Evolutionary conservation across 2,329 filamentous ascomycete genomes (phyloP).

Genomic region (Colletotrichum agaves): DNA sequence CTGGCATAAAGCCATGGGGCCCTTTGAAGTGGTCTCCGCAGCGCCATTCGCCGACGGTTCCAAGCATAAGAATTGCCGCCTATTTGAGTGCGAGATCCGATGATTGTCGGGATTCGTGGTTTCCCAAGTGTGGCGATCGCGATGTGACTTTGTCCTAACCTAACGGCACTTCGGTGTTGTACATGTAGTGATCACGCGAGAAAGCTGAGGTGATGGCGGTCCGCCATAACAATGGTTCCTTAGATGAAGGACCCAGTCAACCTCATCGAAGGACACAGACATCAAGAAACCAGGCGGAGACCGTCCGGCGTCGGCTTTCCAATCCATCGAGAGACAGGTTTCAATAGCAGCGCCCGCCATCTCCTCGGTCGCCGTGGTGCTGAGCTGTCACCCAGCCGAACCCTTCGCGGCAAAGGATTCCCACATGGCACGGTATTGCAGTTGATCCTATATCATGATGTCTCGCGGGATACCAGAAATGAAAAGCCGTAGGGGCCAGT

Average conservation of each 20-base stretch:
- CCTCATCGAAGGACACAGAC: too few relatives aligned
- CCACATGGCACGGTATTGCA: background rate
- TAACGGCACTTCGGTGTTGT: too few relatives aligned
- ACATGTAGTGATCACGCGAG: too few relatives aligned
- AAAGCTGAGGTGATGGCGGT: too few relatives aligned
- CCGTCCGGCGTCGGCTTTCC: background rate
- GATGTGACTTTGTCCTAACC: too few relatives aligned
- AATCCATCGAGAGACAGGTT: background rate
- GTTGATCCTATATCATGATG: background rate
- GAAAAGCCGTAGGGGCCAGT: background rate
- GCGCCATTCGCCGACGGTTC: background rate
- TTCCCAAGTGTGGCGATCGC: too few relatives aligned
- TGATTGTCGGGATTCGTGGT: background rate
- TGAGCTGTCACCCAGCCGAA: background rate
- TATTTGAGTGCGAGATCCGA: conserved; percentile 2
- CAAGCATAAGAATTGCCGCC: background rate
- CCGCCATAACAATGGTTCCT: too few relatives aligned
- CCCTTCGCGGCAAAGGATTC: background rate
- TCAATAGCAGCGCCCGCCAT: background rate
- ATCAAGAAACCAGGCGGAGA: background rate
- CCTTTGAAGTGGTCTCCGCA: background rate
- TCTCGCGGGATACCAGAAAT: background rate
- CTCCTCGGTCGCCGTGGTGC: background rate
- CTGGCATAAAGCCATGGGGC: background rate
- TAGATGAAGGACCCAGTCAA: too few relatives aligned